Base-by-base conservation (phyloP, 495 filamentous ascomycete species). In the Xylaria intraflava region DNA sequence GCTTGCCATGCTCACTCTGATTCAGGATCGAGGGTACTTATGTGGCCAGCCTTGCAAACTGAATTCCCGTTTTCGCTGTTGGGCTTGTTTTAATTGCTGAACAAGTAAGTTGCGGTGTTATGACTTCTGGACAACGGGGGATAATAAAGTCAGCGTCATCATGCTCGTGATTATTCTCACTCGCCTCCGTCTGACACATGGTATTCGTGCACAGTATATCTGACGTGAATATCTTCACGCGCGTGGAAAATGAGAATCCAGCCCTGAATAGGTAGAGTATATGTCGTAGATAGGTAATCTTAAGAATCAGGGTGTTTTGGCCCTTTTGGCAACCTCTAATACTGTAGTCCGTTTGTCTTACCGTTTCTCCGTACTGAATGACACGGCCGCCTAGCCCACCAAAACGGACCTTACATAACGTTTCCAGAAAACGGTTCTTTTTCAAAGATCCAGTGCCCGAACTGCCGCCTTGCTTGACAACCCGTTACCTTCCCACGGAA, bases 1-100 rank as follows among this genome's bases (percentile, higher is more conserved):
- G 23, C 14, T 41, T 17, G 41, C 46, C 62, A 65, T 65, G 40
- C n/a, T 56, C 9, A 23, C n/a, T 33, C 9, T 8, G 41, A 12
- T 20, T 53, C 16, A 17, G 11, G 35, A 19, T 5, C 14, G 22
- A 6, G 35, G 6, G 24, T 12, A 2, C 29, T 22, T 35, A 6
- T 1, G 39, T 29, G 27, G 27, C 4, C 23, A 6, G 16, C 12
- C 23, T 29, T 22, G 9, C 35, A 10, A 22, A 22, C 8, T 22
- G 10, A 23, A 9, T 11, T 24, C 23, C 12, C 14, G 6, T 29
- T 20, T 27, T 19, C 14, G 20, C 29, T 23, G 2, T 6, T 30
- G 26, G 5, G n/a, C 23, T 40, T 6, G 8, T 12, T 3, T 40
- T 1, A 23, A 31, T 29, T 17, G 24, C 0, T 7, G 20, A 22